Evolutionary conservation across 2,329 filamentous ascomycete genomes (phyloP), one percentile per base, ranked within the genome.

Genomic region (Epicoccum nigrum): DNA sequence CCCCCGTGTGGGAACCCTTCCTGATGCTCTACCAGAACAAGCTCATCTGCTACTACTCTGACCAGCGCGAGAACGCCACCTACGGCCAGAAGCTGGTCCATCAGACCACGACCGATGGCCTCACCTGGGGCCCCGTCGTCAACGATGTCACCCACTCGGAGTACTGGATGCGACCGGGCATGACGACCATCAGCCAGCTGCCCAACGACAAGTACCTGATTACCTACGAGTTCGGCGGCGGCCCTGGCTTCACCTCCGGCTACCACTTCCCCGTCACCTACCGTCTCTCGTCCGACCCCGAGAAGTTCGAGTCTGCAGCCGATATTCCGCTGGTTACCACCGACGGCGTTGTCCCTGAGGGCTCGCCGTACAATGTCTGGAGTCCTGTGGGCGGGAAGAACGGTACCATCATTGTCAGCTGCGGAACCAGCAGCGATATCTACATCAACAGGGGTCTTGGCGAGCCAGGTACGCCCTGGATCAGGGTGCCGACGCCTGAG

Each of bases 1-100:
- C 85, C 0, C 85, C 86, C 0, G 83, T 90, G 16, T 90, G 87
- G 87, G 88, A 90, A 68, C 87, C 87, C 0, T 89, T 87, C 68
- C 71, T 90, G 33, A 79, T 80, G 67, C 75, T 80, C 35, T 79
- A 85, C 67, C 73, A 87, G 48, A 78, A 82, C 45, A 76, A 82
- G 43, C 73, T 90, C 15, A 79, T 89, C 28, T 76, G 81, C 61
- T 90, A 88, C 76, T 90, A 89, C 74, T 85, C 86, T 1, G 87
- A 90, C 69, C 87, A 90, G 67, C 81, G 87, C 28, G 85, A 85
- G 55, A 79, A 84, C 56, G 54, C 66, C 1, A 75, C 75, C 1
- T 77, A 89, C 63, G 87, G 86, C 15, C 87, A 90, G 71, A 88
- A 89, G 65, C 77, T 90, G 31, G 79, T 83, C 2, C 86, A 90